Conservation (phyloP, 192 early-diverging fungal genomes). For the Lobulomyces angularis region DNA sequence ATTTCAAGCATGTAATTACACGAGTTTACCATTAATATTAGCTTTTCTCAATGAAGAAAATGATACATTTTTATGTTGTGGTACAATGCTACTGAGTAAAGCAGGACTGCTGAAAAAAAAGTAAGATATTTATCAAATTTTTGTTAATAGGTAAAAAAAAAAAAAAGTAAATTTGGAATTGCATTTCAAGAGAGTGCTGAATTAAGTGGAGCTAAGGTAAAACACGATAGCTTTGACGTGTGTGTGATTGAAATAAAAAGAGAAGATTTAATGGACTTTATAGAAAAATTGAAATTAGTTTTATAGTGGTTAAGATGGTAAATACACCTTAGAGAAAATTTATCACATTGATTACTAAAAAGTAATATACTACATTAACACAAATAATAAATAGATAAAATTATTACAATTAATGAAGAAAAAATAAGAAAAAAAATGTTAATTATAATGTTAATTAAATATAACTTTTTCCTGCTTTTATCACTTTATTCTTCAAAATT, state of each 20-base stretch:
- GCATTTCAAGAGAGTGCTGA: slow-evolving; percentile 69
- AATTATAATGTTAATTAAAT: no score
- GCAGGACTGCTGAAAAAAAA: slow-evolving; percentile 22
- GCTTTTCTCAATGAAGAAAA: slow-evolving; percentile 52
- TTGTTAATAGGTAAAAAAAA: background rate
- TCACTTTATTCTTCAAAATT: no score
- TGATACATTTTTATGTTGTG: slow-evolving; percentile 58
- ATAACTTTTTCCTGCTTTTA: no score
- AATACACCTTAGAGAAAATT: no score
- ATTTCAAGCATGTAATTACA: slow-evolving; percentile 53
- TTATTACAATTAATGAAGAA: no score
- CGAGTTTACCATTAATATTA: slow-evolving; percentile 65
- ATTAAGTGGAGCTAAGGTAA: slow-evolving; percentile 46
- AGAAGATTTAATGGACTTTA: slow-evolving; percentile 58
- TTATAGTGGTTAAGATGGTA: no score
- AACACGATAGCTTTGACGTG: slow-evolving; percentile 74
- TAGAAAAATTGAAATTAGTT: slow-evolving; percentile 47
- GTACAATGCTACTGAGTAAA: slow-evolving; percentile 45
- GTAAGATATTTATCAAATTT: slow-evolving; percentile 10
- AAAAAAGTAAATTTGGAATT: slow-evolving; percentile 56
- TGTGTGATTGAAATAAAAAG: slow-evolving; percentile 60
- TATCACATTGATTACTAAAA: no score
- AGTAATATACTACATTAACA: no score
- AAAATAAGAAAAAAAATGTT: no score
- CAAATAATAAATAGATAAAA: no score